These are phyloP conservation scores for Oenanthe javanica DNA, from an alignment of 140 eudicot species.

Conservation along the genomic window DNA sequence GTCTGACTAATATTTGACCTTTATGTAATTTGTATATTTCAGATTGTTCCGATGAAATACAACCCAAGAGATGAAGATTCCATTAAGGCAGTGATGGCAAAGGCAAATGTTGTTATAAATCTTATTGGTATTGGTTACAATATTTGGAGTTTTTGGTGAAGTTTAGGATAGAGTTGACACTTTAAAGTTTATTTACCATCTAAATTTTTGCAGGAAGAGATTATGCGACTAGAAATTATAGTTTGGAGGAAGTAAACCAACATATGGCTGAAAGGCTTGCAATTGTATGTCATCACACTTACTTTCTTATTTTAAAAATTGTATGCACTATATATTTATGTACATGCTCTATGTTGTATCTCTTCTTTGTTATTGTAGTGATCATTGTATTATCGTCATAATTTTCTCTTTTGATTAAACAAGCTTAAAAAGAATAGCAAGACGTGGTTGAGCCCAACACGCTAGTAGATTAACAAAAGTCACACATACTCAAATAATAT, in stretches of 20 bases:
- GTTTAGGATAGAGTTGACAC: neutral
- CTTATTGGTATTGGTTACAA: conserved; percentile 57
- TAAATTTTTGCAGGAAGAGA: conserved; percentile 57
- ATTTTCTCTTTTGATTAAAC: neutral
- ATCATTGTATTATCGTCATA: neutral
- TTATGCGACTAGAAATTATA: conserved; percentile 80
- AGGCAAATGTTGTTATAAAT: conserved; percentile 95
- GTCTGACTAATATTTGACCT: neutral
- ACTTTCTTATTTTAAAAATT: neutral
- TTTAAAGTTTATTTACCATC: neutral
- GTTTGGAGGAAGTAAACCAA: conserved; percentile 88
- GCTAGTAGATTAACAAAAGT: neutral
- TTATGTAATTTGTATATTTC: conserved; percentile 11
- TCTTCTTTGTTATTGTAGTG: neutral
- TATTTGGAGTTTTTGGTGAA: neutral
- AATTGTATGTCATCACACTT: conserved; percentile 37
- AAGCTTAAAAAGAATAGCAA: neutral
- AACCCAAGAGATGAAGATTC: conserved; percentile 93
- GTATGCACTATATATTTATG: neutral
- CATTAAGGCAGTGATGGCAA: conserved; percentile 95
- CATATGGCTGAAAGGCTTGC: conserved; percentile 93
- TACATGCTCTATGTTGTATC: neutral
- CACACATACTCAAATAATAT: neutral
- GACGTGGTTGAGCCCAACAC: neutral
- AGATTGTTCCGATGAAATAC: conserved; percentile 99